Base-by-base conservation (phyloP, 73 alveolate species). In the Paramecium sexaurelia region DNA sequence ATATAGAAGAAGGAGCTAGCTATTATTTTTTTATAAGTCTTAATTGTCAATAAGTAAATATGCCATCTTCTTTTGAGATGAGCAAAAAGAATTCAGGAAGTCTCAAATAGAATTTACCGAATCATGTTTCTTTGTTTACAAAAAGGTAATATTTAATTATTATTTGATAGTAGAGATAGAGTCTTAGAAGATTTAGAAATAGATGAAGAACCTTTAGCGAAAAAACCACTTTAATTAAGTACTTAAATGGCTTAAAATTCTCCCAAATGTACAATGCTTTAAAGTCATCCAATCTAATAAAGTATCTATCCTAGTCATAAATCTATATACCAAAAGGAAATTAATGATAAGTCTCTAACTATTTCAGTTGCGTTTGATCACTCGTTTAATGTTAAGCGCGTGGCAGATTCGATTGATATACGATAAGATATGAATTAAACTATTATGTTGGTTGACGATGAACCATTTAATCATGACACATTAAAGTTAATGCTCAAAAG, bases 391-490 rank as follows among this genome's bases (percentile, higher is more conserved):
- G 39, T 29, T 17, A 61, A 32, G n/a, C 39, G 43, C 3, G 47
- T 6, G 1, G 41, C 43, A 71, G 86, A 71, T 35, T 71, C 86
- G 1, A 20, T 71, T 33, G 86, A 71, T 36, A 35, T 71, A 3
- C 32, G 56, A 36, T 15, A 29, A 9, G 73, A 78, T 43, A 24
- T 24, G 29, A 40, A 78, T 41, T 5, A 40, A 78, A 24, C 68
- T 7, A 43, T 78, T 10, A 32, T 78, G 68, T 13, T 78, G 7
- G 90, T 78, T 78, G 90, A 78, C 41, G 90, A 78, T 41, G 90
- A 78, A 15, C 90, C 90, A 22, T 78, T 78, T 7, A 78, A 78
- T 78, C 90, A 78, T 78, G 90, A 41, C 9, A 41, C 71, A 0
- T 13, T 78, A 13, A 78, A 37, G 40, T 36, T 78, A 11, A 78